Percentiles rank a stretch among this genome's conserved stretches.
Evolutionary conservation across 352 stramenopile genomes (phyloP).

Genomic region (Phytopythium boreale): DNA sequence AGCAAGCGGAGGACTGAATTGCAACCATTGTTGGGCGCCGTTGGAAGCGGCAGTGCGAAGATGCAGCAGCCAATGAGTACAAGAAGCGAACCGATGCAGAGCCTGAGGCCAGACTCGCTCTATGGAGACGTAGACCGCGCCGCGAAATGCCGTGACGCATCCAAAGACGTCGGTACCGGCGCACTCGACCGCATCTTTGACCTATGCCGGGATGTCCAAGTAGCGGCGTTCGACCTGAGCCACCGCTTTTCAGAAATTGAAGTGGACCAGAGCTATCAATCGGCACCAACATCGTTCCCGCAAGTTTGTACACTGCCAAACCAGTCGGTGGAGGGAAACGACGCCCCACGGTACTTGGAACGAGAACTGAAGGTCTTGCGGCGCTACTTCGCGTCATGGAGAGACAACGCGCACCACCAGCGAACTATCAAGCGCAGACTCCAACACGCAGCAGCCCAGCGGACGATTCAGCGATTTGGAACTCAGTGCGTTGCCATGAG

Average conservation of each 20-base stretch:
- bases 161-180: not conserved
- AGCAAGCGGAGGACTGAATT: not conserved
- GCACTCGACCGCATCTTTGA: slow-evolving; percentile 32
- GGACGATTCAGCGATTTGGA: slow-evolving; percentile 25
- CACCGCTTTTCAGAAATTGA: slow-evolving; percentile 30
- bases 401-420: slow-evolving; percentile 15
- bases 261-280: slow-evolving; percentile 21
- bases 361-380: slow-evolving; percentile 67
- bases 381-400: slow-evolving; percentile 49
- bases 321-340: not conserved
- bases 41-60: not conserved
- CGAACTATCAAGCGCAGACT: slow-evolving; percentile 21
- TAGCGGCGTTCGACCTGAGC: slow-evolving; percentile 37
- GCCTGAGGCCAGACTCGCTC: not conserved
- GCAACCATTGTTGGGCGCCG: not conserved
- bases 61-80: not conserved
- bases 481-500: not conserved
- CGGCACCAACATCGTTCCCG: not conserved
- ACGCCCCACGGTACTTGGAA: slow-evolving; percentile 39
- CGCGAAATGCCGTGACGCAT: not conserved
- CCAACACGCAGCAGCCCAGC: slow-evolving; percentile 17
- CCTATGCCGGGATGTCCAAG: slow-evolving; percentile 53
- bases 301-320: not conserved
- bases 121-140: too few species aligned
- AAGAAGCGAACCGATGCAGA: not conserved